Base-by-base conservation (phyloP, 2,329 filamentous ascomycete genomes). In the Xylaria sp. region DNA sequence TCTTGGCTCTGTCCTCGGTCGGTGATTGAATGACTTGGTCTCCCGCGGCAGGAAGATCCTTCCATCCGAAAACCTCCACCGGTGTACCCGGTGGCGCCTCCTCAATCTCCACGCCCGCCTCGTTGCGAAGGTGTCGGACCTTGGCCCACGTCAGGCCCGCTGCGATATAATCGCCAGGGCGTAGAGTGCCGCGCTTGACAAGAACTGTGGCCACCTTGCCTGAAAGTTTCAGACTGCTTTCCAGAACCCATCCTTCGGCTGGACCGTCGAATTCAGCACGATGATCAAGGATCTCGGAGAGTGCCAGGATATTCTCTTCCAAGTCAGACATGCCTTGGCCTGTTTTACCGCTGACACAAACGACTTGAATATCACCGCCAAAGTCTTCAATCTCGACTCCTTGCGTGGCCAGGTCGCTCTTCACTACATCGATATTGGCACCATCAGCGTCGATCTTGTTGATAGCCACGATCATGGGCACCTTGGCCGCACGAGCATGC, bases 401-500 rank as follows among this genome's bases (percentile, higher is more conserved):
- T 69, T 96, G 82, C 1, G 86, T 81, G 7, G 90, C 85, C 23
- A 99, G 85, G 72, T 97, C 94, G 58, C 87, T 81, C 76, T 97
- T 97, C 63, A 97, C 92, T 52, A 85, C 83, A 48, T 97, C 89
- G 9, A 92, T 77, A 55, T 91, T 85, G 4, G 90, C 87, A 61
- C 90, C 88, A 61, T 89, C 85, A 75, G 94, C 96, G 76, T 99
- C 94, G 55, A 96, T 84, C 76, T 99, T 99, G 79, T 94, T 99
- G 76, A 97, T 93, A 13, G 95, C 95, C 54, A 99, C 94, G 60
- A 99, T 96, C 54, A 99, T 93, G 4, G 94, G 93, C 0, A 97
- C 94, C 62, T 89, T 88, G 54, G 94, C 91, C 35, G 84, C 81
- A 59, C 88, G 89, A 6, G 94, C 93, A 72, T 99, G 94, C 74